These are phyloP conservation scores for Kuraishia cidri DNA, from an alignment of 805 yeast genomes.

Conservation along the genomic window DNA sequence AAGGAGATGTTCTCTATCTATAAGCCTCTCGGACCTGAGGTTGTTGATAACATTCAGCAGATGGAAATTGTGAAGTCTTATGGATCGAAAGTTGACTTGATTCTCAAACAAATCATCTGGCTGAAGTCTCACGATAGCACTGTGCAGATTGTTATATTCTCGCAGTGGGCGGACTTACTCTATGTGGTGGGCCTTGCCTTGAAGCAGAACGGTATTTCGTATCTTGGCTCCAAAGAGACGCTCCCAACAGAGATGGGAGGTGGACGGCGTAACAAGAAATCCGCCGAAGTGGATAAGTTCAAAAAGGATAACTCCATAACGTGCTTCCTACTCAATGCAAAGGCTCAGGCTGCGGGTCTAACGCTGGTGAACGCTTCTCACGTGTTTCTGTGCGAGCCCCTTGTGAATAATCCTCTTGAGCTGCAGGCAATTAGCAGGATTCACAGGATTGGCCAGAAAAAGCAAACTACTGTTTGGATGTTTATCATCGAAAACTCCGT, in stretches of 20 bases:
- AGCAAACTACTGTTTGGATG: slow-evolving; percentile 85
- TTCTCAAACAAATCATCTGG: slow-evolving; percentile 63
- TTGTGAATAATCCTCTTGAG: slow-evolving; percentile 81
- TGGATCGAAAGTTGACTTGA: slow-evolving; percentile 84
- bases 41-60: slow-evolving; percentile 35
- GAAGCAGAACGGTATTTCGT: slow-evolving; percentile 43
- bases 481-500: slow-evolving; percentile 78
- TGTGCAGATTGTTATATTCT: slow-evolving; percentile 79
- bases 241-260: slow-evolving; percentile 21
- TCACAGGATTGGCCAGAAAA: slow-evolving; percentile 84
- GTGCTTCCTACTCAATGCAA: slow-evolving; percentile 79
- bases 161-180: slow-evolving; percentile 81
- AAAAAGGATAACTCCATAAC: slow-evolving; percentile 56
- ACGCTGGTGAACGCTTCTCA: slow-evolving; percentile 90
- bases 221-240: slow-evolving; percentile 38
- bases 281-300: slow-evolving; percentile 44
- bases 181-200: slow-evolving; percentile 60
- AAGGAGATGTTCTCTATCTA: slow-evolving; percentile 32
- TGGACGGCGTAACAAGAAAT: slow-evolving; percentile 15
- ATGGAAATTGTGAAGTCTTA: slow-evolving; percentile 38
- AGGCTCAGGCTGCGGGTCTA: slow-evolving; percentile 83
- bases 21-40: slow-evolving; percentile 29
- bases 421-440: slow-evolving; percentile 88
- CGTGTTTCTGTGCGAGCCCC: slow-evolving; percentile 87
- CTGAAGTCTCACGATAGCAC: slow-evolving; percentile 45